Evolutionary conservation across 768 basidiomycete species (phyloP).

Genomic region (Suillus placidus): DNA sequence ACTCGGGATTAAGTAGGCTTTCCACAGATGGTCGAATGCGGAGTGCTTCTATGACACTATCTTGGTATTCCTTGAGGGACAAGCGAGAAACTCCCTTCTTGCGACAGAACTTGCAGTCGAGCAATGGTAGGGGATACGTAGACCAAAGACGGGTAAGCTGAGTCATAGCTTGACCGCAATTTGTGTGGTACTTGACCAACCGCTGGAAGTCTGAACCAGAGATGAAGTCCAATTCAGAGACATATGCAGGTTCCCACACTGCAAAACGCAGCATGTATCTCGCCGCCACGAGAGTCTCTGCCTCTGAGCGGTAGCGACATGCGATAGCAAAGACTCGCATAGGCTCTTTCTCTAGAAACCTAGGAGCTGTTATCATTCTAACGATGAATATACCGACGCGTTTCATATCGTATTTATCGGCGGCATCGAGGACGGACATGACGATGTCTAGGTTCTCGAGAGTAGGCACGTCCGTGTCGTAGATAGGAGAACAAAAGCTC

Average conservation of each 20-base stretch:
- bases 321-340: constrained; percentile 42
- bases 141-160: constrained; percentile 37
- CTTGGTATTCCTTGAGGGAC: constrained; percentile 34
- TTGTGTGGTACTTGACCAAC: constrained; percentile 38
- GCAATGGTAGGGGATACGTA: constrained; percentile 31
- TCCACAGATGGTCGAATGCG: constrained; percentile 36
- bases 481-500: constrained; percentile 51
- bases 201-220: constrained; percentile 40
- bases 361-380: constrained; percentile 33
- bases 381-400: constrained; percentile 40
- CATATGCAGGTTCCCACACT: constrained; percentile 34
- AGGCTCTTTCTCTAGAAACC: constrained; percentile 38
- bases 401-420: constrained; percentile 55
- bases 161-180: constrained; percentile 37
- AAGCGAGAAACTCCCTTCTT: constrained; percentile 38
- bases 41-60: constrained; percentile 35
- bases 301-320: constrained; percentile 38
- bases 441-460: constrained; percentile 44
- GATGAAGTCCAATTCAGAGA: constrained; percentile 40
- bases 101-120: constrained; percentile 39
- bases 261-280: constrained; percentile 39
- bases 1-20: constrained; percentile 32
- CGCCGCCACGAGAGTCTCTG: constrained; percentile 40
- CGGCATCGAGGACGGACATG: constrained; percentile 46
- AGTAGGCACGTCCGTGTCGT: constrained; percentile 34